These are phyloP conservation scores for Sporothrix sp. DNA, from an alignment of 2,329 filamentous ascomycete genomes.

Conservation along the genomic window DNA sequence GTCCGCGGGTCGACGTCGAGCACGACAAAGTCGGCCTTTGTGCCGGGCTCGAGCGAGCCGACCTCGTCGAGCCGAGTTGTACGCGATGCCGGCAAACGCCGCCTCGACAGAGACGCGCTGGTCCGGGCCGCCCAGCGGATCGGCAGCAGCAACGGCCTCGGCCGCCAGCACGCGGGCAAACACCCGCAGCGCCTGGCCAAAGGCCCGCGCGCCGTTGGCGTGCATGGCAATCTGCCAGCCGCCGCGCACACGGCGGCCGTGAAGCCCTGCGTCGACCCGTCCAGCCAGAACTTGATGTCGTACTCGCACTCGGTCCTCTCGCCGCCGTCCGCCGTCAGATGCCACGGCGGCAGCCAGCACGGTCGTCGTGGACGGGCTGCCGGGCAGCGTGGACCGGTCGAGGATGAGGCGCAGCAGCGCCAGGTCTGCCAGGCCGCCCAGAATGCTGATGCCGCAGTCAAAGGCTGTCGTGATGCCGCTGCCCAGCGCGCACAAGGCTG, in stretches of 20 bases:
- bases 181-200: constrained; percentile 14
- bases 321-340: neutral
- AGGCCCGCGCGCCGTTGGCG: constrained; percentile 13
- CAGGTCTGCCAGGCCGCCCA: constrained; percentile 10
- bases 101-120: constrained; percentile 13
- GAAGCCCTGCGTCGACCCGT: constrained; percentile 14
- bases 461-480: constrained; percentile 15
- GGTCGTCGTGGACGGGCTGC: neutral
- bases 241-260: constrained; percentile 12
- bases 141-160: neutral
- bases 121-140: neutral
- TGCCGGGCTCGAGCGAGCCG: constrained; percentile 13
- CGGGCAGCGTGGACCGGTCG: neutral
- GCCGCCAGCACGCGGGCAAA: constrained; percentile 11
- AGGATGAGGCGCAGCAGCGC: constrained; percentile 4
- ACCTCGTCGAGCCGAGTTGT: constrained; percentile 11
- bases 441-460: constrained; percentile 13
- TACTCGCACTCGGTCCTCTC: neutral
- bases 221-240: constrained; percentile 17
- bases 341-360: constrained; percentile 11
- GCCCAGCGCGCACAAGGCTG: neutral
- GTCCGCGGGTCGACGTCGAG: constrained; percentile 10
- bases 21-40: constrained; percentile 15
- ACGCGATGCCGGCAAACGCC: constrained; percentile 13
- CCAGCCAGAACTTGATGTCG: constrained; percentile 15